A percentile compares a stretch with the other conserved stretches of the same genome.
Conservation (phyloP, 2,329 filamentous ascomycete genomes). For the Polytolypa hystricis region DNA sequence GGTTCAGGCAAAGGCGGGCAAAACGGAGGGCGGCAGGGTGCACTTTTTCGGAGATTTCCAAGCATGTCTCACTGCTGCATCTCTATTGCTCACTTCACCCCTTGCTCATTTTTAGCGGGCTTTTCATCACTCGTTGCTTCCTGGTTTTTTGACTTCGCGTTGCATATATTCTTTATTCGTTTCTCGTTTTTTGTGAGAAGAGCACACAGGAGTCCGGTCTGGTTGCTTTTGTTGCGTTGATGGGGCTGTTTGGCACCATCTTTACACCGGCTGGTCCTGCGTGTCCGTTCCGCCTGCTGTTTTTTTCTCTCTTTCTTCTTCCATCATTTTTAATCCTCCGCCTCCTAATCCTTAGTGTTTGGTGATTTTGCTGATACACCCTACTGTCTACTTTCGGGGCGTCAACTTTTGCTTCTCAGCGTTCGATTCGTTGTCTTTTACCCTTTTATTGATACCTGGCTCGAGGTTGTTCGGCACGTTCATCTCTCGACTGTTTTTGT, state of each 20-base stretch:
- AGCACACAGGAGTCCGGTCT: slow-evolving; percentile 35
- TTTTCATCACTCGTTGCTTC: slow-evolving; percentile 14
- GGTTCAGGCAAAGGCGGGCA: slow-evolving; percentile 25
- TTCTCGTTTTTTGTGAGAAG: slow-evolving; percentile 14
- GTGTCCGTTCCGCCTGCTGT: slow-evolving; percentile 22
- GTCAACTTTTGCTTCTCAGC: not conserved
- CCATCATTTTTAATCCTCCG: not conserved
- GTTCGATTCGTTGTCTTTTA: not conserved
- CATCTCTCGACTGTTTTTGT: too few species aligned
- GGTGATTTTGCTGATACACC: not conserved
- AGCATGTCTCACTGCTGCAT: slow-evolving; percentile 16
- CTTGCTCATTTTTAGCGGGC: slow-evolving; percentile 18
- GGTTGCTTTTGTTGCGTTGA: slow-evolving; percentile 27
- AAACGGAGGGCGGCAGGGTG: slow-evolving; percentile 24
- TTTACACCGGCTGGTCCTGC: slow-evolving; percentile 38
- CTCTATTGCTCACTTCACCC: slow-evolving; percentile 20
- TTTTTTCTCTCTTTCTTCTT: slow-evolving; percentile 4
- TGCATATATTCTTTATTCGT: not conserved
- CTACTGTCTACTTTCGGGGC: not conserved
- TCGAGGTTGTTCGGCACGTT: not conserved
- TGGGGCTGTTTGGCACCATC: slow-evolving; percentile 26
- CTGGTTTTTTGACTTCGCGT: slow-evolving; percentile 4
- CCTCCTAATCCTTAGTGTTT: not conserved
- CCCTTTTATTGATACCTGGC: not conserved
- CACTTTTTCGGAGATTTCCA: slow-evolving; percentile 5